Percentiles rank a stretch among this genome's conserved stretches.
Conservation (phyloP, 768 basidiomycete genomes). For the Suillus tomentosus region DNA sequence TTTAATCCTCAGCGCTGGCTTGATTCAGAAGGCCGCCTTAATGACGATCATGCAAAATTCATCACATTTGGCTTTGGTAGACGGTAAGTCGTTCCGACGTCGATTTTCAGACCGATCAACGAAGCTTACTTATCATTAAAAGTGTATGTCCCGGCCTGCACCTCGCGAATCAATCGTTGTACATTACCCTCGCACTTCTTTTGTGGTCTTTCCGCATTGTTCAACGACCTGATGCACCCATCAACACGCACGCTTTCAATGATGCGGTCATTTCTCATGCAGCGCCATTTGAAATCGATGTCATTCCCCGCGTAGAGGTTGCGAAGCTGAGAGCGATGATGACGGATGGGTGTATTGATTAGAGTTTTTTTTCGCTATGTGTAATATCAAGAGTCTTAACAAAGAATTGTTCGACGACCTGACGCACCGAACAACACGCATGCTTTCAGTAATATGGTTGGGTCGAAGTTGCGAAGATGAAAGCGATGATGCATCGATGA, state of each 20-base stretch:
- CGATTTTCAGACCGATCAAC: neutral
- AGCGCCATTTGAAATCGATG: neutral
- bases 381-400: neutral
- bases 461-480: too few species aligned
- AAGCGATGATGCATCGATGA: too few species aligned
- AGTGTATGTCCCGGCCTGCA: conserved; percentile 26
- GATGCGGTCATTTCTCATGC: conserved; percentile 62
- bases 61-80: conserved; percentile 59
- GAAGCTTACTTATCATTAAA: neutral
- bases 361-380: neutral
- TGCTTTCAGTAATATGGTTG: too few species aligned
- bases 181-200: conserved; percentile 57
- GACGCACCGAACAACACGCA: neutral
- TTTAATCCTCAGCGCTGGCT: conserved; percentile 65
- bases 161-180: conserved; percentile 46
- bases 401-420: neutral
- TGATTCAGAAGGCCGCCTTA: conserved; percentile 40
- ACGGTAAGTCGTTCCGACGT: conserved; percentile 20
- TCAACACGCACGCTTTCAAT: conserved; percentile 59
- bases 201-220: conserved; percentile 61
- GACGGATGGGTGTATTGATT: neutral
- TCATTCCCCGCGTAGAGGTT: neutral
- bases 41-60: conserved; percentile 43
- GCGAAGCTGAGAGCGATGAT: neutral
- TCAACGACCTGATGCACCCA: conserved; percentile 47